phyloP scores from a whole-genome alignment of 371 early-diverging fungal species.

The Circinella umbellata region DNA sequence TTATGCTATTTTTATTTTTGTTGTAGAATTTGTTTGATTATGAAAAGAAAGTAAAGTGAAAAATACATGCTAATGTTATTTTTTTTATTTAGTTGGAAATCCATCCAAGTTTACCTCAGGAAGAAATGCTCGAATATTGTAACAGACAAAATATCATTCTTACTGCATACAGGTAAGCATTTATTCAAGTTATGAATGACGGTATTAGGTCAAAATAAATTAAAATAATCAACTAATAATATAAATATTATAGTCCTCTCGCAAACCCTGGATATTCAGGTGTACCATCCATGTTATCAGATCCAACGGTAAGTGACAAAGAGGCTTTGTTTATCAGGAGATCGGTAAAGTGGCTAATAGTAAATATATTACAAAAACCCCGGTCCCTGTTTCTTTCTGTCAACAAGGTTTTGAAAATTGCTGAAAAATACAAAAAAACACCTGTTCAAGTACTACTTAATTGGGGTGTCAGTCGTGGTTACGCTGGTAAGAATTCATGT shows the following conservation, averaged over 20 bases:
- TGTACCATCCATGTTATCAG: slow-evolving; percentile 11
- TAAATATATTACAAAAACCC: background rate
- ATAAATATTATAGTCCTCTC: slow-evolving; percentile 27
- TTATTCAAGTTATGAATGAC: too few relatives aligned
- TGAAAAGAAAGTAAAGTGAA: too few relatives aligned
- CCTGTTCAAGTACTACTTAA: slow-evolving; percentile 77
- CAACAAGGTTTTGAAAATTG: slow-evolving; percentile 49
- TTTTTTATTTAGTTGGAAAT: slow-evolving; percentile 63
- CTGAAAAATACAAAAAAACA: slow-evolving; percentile 70
- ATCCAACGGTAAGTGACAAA: slow-evolving; percentile 24
- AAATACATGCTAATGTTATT: background rate
- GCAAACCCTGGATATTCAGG: slow-evolving; percentile 38
- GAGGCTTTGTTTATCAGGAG: too few relatives aligned
- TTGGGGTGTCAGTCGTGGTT: slow-evolving; percentile 78
- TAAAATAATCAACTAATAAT: too few relatives aligned
- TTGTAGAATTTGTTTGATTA: too few relatives aligned
- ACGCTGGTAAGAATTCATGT: slow-evolving; percentile 34
- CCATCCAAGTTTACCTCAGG: slow-evolving; percentile 57
- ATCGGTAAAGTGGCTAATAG: too few relatives aligned
- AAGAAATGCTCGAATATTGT: slow-evolving; percentile 44
- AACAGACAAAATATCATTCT: slow-evolving; percentile 43
- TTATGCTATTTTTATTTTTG: too few relatives aligned
- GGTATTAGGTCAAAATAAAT: too few relatives aligned
- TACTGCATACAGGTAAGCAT: slow-evolving; percentile 40
- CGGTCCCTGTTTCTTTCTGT: background rate